Evolutionary conservation across 1,284 basidiomycete genomes (phyloP).

Genomic region (Leccinum cinnamomeum): DNA sequence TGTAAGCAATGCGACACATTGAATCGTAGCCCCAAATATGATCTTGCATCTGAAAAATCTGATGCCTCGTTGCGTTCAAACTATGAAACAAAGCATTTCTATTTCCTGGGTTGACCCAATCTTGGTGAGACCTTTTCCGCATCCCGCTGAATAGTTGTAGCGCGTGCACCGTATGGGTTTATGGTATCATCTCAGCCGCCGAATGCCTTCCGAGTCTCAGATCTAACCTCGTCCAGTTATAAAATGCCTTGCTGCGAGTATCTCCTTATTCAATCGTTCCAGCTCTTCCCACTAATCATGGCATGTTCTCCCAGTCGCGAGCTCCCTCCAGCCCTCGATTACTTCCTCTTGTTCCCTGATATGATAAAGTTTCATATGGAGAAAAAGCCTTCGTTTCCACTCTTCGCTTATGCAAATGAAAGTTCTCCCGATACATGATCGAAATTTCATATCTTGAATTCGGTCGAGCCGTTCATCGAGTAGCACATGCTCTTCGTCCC

Average conservation of each 20-base stretch:
- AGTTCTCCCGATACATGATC: constrained; percentile 2
- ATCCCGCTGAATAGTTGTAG: background rate
- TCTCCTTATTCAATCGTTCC: background rate
- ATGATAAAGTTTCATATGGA: constrained; percentile 34
- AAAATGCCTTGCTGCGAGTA: background rate
- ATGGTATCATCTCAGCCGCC: background rate
- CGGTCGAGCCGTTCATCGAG: constrained; percentile 36
- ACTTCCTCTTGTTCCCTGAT: constrained; percentile 25
- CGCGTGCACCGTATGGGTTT: background rate
- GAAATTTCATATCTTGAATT: constrained; percentile 34
- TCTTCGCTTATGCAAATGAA: constrained; percentile 24
- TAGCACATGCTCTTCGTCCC: constrained; percentile 33
- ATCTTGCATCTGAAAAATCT: background rate
- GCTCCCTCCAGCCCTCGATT: constrained; percentile 26
- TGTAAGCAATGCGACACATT: no score
- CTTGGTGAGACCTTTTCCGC: background rate
- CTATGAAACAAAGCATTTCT: background rate
- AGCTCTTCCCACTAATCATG: background rate
- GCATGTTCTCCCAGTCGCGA: background rate
- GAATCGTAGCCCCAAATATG: background rate
- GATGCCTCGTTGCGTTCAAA: background rate
- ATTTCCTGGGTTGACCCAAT: background rate
- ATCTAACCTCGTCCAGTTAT: background rate
- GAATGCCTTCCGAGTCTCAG: background rate
- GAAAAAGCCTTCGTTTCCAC: constrained; percentile 26